A percentile compares a stretch with the other conserved stretches of the same genome.
These are phyloP conservation scores for Thelonectria olida DNA, from an alignment of 2,329 filamentous ascomycete species.

Conservation along the genomic window DNA sequence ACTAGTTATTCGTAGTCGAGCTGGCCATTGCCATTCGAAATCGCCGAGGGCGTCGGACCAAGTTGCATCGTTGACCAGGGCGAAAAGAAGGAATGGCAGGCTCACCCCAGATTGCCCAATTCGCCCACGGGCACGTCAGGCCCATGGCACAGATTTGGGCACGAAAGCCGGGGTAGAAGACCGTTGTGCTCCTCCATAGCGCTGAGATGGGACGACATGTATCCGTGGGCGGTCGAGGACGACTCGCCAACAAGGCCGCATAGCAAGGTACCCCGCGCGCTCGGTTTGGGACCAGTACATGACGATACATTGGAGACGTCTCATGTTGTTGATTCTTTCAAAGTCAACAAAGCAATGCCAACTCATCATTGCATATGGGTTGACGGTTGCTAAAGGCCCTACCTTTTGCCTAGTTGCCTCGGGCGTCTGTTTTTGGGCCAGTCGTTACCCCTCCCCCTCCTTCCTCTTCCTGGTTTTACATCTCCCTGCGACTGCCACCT, in stretches of 20 bases:
- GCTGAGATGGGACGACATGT: constrained; percentile 12
- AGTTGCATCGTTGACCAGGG: neutral
- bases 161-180: constrained; percentile 1
- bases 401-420: constrained; percentile 37
- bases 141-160: neutral
- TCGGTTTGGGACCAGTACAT: constrained; percentile 28
- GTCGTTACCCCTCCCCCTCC: constrained; percentile 26
- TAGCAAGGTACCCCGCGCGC: constrained; percentile 34
- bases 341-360: constrained; percentile 73
- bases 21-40: neutral
- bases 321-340: constrained; percentile 48
- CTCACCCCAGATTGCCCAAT: constrained; percentile 8
- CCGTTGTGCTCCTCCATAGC: constrained; percentile 2
- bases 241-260: neutral
- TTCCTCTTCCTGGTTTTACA: neutral
- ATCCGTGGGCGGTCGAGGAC: constrained; percentile 19
- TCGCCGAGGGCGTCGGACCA: neutral
- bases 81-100: neutral
- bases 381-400: constrained; percentile 44
- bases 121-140: constrained; percentile 7
- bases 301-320: constrained; percentile 31
- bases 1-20: neutral
- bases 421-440: constrained; percentile 30
- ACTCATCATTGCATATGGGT: constrained; percentile 79
- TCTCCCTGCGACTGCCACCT: constrained; percentile 17